These are phyloP conservation scores for Mytilinidion resinicola DNA, from an alignment of 495 filamentous ascomycete species.

Conservation along the genomic window DNA sequence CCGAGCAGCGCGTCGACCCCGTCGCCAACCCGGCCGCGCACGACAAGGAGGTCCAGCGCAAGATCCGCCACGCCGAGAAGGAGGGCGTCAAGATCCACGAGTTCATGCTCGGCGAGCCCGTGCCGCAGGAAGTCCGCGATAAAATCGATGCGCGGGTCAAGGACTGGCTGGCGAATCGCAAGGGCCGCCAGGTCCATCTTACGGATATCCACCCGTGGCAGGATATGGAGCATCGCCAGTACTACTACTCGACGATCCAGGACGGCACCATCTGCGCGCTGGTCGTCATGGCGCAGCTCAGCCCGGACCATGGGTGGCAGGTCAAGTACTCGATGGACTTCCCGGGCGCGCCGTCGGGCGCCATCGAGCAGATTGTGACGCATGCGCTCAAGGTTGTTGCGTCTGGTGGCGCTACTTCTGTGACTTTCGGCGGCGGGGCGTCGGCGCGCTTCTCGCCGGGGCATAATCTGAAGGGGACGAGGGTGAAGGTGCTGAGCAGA, in stretches of 20 bases:
- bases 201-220: constrained; percentile 79
- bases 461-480: constrained; percentile 65
- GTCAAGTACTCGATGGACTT: constrained; percentile 87
- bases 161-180: constrained; percentile 72
- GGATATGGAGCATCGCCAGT: constrained; percentile 69
- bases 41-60: constrained; percentile 57
- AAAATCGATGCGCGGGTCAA: constrained; percentile 63
- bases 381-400: constrained; percentile 66
- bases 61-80: constrained; percentile 69
- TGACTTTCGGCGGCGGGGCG: constrained; percentile 78
- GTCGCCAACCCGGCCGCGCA: constrained; percentile 47
- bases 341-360: constrained; percentile 67
- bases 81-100: constrained; percentile 71
- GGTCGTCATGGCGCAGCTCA: constrained; percentile 66
- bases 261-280: constrained; percentile 63
- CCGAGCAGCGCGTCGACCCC: constrained; percentile 72
- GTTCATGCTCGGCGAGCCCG: constrained; percentile 52
- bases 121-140: constrained; percentile 55
- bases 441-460: constrained; percentile 60
- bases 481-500: constrained; percentile 65
- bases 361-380: constrained; percentile 73
- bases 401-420: constrained; percentile 52
- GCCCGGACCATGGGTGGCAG: constrained; percentile 72
- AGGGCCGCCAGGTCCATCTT: constrained; percentile 77
- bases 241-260: constrained; percentile 66